These are phyloP conservation scores for Betula pendula DNA, from an alignment of 306 rosid species.

Conservation along the genomic window DNA sequence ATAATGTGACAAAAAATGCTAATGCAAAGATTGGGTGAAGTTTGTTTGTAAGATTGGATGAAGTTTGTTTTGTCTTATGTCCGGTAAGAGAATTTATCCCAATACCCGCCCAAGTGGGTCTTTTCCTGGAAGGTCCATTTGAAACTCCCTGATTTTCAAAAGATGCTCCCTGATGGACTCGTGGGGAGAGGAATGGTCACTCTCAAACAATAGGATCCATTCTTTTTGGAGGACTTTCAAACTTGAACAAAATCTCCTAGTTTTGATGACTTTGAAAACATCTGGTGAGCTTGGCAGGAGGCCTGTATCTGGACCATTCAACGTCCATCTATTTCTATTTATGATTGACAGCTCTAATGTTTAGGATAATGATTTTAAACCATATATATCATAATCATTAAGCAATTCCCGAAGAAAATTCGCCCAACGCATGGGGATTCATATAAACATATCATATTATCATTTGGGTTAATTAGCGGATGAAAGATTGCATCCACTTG, in stretches of 20 bases:
- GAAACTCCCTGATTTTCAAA: constrained; percentile 34
- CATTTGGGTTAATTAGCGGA: constrained; percentile 25
- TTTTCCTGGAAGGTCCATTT: constrained; percentile 55
- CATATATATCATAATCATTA: constrained; percentile 16
- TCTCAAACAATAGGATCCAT: constrained; percentile 47
- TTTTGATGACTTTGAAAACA: constrained; percentile 45
- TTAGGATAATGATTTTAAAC: constrained; percentile 28
- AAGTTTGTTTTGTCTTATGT: constrained; percentile 22
- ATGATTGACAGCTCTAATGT: constrained; percentile 28
- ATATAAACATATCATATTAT: constrained; percentile 32
- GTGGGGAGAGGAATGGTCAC: constrained; percentile 21
- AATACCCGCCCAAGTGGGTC: no score
- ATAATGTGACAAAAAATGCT: background rate
- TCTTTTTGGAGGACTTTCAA: constrained; percentile 64
- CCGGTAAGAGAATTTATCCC: constrained; percentile 9
- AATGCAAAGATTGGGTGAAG: background rate
- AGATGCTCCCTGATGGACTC: constrained; percentile 23
- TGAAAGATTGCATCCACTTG: constrained; percentile 8
- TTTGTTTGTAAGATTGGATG: no score
- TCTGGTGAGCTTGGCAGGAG: constrained; percentile 46
- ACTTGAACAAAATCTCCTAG: constrained; percentile 36
- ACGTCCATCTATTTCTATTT: constrained; percentile 38
- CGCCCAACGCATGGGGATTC: constrained; percentile 11
- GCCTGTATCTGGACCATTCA: constrained; percentile 67
- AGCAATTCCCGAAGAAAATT: constrained; percentile 22